A percentile compares a stretch with the other conserved stretches of the same genome.
Evolutionary conservation across 768 basidiomycete species (phyloP).

Genomic region (Podaxis sp.): DNA sequence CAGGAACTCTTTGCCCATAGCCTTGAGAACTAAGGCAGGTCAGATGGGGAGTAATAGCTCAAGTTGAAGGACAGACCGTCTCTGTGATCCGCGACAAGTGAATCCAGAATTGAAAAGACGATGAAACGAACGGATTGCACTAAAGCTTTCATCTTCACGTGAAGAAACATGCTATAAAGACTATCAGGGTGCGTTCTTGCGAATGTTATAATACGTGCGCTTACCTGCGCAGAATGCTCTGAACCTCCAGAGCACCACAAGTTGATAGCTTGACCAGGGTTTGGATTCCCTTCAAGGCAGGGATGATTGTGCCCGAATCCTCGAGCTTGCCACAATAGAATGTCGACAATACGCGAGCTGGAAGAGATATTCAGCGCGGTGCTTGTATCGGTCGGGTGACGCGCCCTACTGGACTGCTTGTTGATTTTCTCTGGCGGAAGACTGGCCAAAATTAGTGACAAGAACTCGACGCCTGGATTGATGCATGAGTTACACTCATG

Average conservation of each 20-base stretch:
- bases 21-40: conserved; percentile 57
- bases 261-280: conserved; percentile 62
- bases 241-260: conserved; percentile 40
- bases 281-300: conserved; percentile 75
- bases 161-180: conserved; percentile 59
- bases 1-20: conserved; percentile 72
- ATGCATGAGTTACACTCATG: neutral
- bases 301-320: conserved; percentile 81
- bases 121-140: conserved; percentile 80
- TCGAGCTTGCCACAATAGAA: conserved; percentile 89
- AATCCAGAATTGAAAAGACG: conserved; percentile 82
- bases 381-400: neutral
- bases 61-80: conserved; percentile 44
- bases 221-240: conserved; percentile 14
- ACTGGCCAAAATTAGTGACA: conserved; percentile 67
- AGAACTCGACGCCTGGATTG: conserved; percentile 74
- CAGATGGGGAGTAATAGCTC: neutral
- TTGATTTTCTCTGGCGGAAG: conserved; percentile 68
- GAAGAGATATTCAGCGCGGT: neutral
- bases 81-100: conserved; percentile 68
- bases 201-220: too few relatives aligned
- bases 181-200: neutral
- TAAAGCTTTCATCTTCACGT: conserved; percentile 80
- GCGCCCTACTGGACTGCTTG: conserved; percentile 74
- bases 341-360: conserved; percentile 77